Evolutionary conservation across 2,329 filamentous ascomycete species (phyloP), one percentile per base, ranked within the genome.

Genomic region (Seiridium unicorne): DNA sequence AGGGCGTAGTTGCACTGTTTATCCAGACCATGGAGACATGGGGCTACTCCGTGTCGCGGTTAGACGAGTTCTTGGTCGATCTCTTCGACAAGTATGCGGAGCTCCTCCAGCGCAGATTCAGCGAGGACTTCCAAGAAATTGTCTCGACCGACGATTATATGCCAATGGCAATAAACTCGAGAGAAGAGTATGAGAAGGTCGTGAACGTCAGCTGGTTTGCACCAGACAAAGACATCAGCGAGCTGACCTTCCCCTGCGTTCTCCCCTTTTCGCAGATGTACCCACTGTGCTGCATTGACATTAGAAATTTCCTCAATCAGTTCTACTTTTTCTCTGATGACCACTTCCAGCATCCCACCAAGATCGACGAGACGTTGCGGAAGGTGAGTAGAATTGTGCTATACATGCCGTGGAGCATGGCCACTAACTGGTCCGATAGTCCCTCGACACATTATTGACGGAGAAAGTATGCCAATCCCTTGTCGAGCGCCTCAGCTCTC

Each of bases 241-340:
- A 95, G 66, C 84, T 97, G 68, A 88, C 83, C 84, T 97, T 97
- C 72, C 96, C 95, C 4, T 96, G 90, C 67, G 92, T 97, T n/a
- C 81, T 99, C 1, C 96, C 95, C 0, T 99, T 99, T 74, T 97
- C 93, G 10, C 93, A 98, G 69, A 99, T 99, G 95, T 99, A 99
- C 72, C 94, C 95, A 1, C 83, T 98, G 38, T 97, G 95, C 76
- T 99, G 95, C 79, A 98, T 98, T 72, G 93, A 98, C 70, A 97
- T 99, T 68, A 87, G 94, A 46, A 97, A 97, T 74, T 98, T 99
- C 74, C 81, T 98, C 61, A 97, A 97, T 73, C 93, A 98, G 71
- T 98, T 99, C 70, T 98, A 98, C 74, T 93, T 96, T 74, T 99
- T 98, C 76, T 93, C 92, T 7, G 93, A 96, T 69, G 93, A 98